Percentiles rank a stretch among this genome's conserved stretches.
Evolutionary conservation across 73 alveolate genomes (phyloP).

Genomic region (Paramecium primaurelia): DNA sequence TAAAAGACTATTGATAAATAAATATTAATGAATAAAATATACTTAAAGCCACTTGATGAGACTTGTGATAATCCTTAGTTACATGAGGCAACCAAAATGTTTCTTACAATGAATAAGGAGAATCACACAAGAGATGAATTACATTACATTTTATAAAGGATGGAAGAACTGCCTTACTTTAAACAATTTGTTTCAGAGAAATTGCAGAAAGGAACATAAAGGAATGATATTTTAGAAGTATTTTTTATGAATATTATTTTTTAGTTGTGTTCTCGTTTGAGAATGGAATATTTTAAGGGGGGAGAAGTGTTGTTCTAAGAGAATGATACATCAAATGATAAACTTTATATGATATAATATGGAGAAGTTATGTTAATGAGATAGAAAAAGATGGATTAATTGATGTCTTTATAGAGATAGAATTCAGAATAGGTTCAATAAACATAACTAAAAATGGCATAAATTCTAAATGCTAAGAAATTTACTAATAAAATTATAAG

Average conservation of each 20-base stretch:
- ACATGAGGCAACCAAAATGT: not conserved
- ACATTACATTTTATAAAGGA: not conserved
- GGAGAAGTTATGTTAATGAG: slow-evolving; percentile 15
- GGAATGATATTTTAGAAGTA: not conserved
- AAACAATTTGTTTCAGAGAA: not conserved
- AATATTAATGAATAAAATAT: not conserved
- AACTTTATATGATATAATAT: slow-evolving; percentile 15
- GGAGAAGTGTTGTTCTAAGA: slow-evolving; percentile 38
- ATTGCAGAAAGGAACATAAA: not conserved
- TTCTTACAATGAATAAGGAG: not conserved
- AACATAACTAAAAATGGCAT: not conserved
- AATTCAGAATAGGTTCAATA: not conserved
- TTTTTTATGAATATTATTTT: not conserved
- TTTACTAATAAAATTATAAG: not conserved
- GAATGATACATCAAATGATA: slow-evolving; percentile 50
- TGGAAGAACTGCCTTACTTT: slow-evolving; percentile 21
- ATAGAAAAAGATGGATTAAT: not conserved
- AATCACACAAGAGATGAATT: not conserved
- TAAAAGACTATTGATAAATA: not conserved
- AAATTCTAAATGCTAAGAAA: not conserved
- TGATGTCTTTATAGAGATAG: not conserved
- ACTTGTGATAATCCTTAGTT: not conserved
- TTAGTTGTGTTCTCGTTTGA: slow-evolving; percentile 20
- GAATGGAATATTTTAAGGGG: slow-evolving; percentile 37
- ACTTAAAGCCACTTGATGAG: not conserved